Base-by-base conservation (phyloP, 805 yeast genomes). In the Wickerhamomyces silvicola region DNA sequence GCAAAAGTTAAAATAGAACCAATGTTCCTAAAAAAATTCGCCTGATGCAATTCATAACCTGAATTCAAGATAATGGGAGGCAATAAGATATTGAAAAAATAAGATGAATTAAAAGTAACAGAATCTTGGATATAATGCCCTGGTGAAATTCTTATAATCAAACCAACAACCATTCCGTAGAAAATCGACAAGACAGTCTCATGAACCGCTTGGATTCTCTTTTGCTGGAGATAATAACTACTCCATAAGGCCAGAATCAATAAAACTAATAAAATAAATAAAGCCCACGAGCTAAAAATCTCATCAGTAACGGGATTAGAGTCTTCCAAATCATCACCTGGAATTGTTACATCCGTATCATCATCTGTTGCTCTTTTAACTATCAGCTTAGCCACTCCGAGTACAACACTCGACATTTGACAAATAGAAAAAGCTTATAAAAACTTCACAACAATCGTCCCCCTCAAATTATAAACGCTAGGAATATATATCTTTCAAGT, bases 101-200 rank as follows among this genome's bases (percentile, higher is more conserved):
- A 90, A 19, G 92, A 74, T 20, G 94, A 84, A 47, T 90, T 90
- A 68, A 92, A 92, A 37, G 94, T 87, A 31, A 92, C 96, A 5
- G 95, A 86, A 51, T 88, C 95, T 61, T 94, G 98, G 48, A 92
- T 94, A 58, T 86, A 87, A 56, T 87, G 97, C 28, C 98, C 98
- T 0, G 99, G 98, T 3, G 86, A 72, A 15, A 90, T 69, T 46
- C 99, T 71, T 38, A 94, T 87, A 15, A 92, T 72, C 21, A 94
- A 58, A 0, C 99, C 99, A 18, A 92, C 95, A 28, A 86, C 68
- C 97, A 86, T 88, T 14, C 99, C 99, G 48, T 90, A 87, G 54
- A 92, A 87, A 37, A 92, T 92, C 2, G 97, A 86, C 27, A 94
- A 63, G 24, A 92, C 97, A 0, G 98, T 92, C 61, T 92, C 99